Evolutionary conservation across 129 eudicot species (phyloP).

Genomic region (Erigeron canadensis): DNA sequence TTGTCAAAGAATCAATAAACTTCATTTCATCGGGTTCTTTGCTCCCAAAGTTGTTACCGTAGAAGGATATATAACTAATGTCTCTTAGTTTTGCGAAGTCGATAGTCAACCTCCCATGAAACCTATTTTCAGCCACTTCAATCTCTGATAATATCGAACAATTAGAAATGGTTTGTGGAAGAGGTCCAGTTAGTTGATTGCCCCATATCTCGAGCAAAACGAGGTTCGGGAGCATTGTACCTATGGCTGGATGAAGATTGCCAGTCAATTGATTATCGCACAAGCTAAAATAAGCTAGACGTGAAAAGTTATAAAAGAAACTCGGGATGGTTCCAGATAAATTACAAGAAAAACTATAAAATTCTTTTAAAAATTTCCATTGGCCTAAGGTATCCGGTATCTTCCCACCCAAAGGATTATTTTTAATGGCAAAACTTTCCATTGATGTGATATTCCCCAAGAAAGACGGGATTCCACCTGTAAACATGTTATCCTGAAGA

Average conservation of each 20-base stretch:
- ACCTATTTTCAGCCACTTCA: neutral
- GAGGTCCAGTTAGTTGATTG: conserved; percentile 9
- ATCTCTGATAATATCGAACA: neutral
- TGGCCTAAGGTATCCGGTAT: neutral
- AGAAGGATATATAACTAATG: neutral
- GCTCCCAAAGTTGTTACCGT: neutral
- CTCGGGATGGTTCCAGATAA: conserved; percentile 11
- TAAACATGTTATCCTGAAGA: no score
- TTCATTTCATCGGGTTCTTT: conserved; percentile 20
- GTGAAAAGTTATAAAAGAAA: neutral
- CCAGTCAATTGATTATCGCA: no score
- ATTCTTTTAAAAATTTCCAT: neutral
- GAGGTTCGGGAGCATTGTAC: conserved; percentile 5
- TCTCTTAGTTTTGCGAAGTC: neutral
- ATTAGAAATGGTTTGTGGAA: conserved; percentile 17
- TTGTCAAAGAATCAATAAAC: conserved; percentile 3
- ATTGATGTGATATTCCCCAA: conserved; percentile 21
- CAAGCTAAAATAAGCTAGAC: no score
- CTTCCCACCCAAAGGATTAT: neutral
- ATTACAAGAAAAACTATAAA: neutral
- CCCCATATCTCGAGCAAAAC: neutral
- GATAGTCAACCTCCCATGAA: neutral
- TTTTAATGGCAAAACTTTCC: neutral
- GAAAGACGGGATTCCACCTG: conserved; percentile 19
- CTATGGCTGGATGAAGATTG: neutral